Conservation (phyloP, 225 moss, liverwort and hornwort genomes). For the Bryoerythrophyllum caledonicum region DNA sequence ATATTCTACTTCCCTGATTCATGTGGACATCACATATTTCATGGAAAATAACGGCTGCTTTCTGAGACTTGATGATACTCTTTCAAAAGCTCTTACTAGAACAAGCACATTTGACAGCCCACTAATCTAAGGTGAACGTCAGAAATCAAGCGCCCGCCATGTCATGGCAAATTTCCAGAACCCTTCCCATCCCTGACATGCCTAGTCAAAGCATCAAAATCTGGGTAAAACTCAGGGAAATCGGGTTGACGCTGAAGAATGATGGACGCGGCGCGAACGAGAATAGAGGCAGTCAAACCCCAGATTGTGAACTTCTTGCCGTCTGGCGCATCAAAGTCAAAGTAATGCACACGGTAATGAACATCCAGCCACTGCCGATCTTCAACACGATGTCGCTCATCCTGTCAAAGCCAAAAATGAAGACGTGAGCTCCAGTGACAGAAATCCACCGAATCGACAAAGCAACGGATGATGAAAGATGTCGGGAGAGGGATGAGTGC, state of each 20-base stretch:
- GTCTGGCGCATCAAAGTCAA: conserved; percentile 55
- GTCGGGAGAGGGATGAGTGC: not conserved
- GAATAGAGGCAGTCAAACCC: conserved; percentile 93
- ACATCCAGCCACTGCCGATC: conserved; percentile 73
- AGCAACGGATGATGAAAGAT: conserved; percentile 1
- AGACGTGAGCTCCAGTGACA: not conserved
- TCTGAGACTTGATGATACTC: not conserved
- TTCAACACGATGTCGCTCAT: conserved; percentile 65
- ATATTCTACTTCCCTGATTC: conserved; percentile 4
- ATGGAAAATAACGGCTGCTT: conserved; percentile 3
- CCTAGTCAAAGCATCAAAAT: conserved; percentile 53
- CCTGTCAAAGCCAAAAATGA: conserved; percentile 21
- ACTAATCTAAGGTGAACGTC: not conserved
- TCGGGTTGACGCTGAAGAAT: conserved; percentile 67
- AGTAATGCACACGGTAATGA: conserved; percentile 79
- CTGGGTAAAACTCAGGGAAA: conserved; percentile 68
- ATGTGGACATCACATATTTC: conserved; percentile 22
- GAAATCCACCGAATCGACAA: no score
- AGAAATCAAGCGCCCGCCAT: conserved; percentile 1
- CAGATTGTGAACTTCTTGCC: conserved; percentile 72
- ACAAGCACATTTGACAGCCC: not conserved
- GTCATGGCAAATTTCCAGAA: conserved; percentile 29
- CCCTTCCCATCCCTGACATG: conserved; percentile 49
- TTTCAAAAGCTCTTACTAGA: not conserved
- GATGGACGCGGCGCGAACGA: conserved; percentile 80